Conservation (phyloP, 2,329 filamentous ascomycete genomes). For the Amauroascus niger region DNA sequence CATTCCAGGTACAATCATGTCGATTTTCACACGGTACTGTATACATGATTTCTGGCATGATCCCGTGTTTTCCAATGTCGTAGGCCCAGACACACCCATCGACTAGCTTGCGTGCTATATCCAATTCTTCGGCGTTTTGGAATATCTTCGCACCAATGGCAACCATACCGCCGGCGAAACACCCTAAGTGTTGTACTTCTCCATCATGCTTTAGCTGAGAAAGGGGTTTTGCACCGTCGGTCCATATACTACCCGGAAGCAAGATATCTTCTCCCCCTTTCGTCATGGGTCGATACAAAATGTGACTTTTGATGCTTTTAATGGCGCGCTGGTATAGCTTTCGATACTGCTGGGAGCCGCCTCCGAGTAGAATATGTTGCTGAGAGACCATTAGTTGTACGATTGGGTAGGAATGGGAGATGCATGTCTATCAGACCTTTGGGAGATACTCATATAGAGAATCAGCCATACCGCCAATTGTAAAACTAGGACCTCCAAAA, state of each 20-base stretch:
- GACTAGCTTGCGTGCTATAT: slow-evolving; percentile 42
- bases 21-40: slow-evolving; percentile 32
- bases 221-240: slow-evolving; percentile 27
- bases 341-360: slow-evolving; percentile 53
- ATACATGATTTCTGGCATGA: slow-evolving; percentile 46
- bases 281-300: slow-evolving; percentile 70
- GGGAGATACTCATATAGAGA: slow-evolving; percentile 51
- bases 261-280: slow-evolving; percentile 57
- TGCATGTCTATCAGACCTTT: slow-evolving; percentile 44
- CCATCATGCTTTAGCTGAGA: slow-evolving; percentile 28
- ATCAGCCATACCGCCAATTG: slow-evolving; percentile 48
- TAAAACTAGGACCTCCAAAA: slow-evolving; percentile 34
- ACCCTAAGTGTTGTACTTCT: slow-evolving; percentile 44
- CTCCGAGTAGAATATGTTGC: slow-evolving; percentile 59
- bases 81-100: slow-evolving; percentile 51
- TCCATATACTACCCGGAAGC: slow-evolving; percentile 51
- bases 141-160: slow-evolving; percentile 46
- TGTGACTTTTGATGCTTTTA: slow-evolving; percentile 58
- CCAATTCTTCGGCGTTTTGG: slow-evolving; percentile 40
- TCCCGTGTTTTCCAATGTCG: slow-evolving; percentile 39
- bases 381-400: not conserved
- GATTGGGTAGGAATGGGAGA: not conserved
- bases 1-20: slow-evolving; percentile 14
- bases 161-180: slow-evolving; percentile 49
- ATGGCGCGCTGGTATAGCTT: slow-evolving; percentile 61